phyloP scores from a whole-genome alignment of 768 basidiomycete genomes.

The Mycena venus region DNA sequence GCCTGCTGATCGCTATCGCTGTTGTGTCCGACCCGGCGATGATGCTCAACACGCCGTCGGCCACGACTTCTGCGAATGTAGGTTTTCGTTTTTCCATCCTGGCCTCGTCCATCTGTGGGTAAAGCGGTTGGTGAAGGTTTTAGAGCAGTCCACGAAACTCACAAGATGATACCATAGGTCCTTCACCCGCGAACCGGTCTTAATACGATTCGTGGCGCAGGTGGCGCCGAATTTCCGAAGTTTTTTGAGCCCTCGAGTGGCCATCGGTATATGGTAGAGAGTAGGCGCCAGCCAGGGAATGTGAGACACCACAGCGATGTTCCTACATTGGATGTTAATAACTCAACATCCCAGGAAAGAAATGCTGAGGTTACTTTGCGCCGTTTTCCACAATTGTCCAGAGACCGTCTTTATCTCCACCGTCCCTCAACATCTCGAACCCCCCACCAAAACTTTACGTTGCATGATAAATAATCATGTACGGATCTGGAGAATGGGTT shows the following conservation, averaged over 20 bases:
- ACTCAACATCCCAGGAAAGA: not conserved
- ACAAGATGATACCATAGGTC: slow-evolving; percentile 59
- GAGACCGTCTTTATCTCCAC: slow-evolving; percentile 58
- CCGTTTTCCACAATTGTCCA: slow-evolving; percentile 62
- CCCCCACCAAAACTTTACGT: slow-evolving; percentile 39
- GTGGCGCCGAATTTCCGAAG: slow-evolving; percentile 21
- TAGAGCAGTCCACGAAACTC: not conserved
- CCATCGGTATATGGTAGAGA: slow-evolving; percentile 11
- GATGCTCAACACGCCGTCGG: slow-evolving; percentile 54
- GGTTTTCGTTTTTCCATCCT: slow-evolving; percentile 48
- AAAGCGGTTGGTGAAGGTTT: no score
- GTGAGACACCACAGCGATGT: slow-evolving; percentile 54
- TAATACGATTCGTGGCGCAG: slow-evolving; percentile 24
- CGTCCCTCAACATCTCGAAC: slow-evolving; percentile 51
- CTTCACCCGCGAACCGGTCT: slow-evolving; percentile 43
- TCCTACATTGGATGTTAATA: slow-evolving; percentile 29
- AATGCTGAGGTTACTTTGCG: slow-evolving; percentile 49
- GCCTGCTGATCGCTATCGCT: slow-evolving; percentile 43
- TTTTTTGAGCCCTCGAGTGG: not conserved
- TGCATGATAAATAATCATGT: not conserved
- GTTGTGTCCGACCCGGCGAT: slow-evolving; percentile 60
- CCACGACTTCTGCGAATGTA: slow-evolving; percentile 48
- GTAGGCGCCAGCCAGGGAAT: slow-evolving; percentile 32
- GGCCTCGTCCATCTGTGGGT: slow-evolving; percentile 55
- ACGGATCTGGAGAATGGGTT: slow-evolving; percentile 17